Base-by-base conservation (phyloP, 495 filamentous ascomycete genomes). In the Penicillium odoratum region DNA sequence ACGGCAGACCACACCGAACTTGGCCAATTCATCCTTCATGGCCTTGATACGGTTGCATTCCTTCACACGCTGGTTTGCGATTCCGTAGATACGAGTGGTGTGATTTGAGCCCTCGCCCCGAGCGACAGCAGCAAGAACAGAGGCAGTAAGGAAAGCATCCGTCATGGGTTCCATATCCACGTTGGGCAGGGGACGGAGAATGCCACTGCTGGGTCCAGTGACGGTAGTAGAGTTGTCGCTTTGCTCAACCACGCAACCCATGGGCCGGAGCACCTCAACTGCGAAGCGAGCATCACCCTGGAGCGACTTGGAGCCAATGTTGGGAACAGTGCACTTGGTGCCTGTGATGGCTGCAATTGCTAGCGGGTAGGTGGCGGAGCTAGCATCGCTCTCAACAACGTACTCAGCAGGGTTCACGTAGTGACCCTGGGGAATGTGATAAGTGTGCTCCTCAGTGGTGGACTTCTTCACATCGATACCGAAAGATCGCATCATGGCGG, bases 151-250 rank as follows among this genome's bases (percentile, higher is more conserved):
- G 82, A 99, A 99, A 51, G 94, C 94, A 77, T 99, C 94, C 0
- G 94, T 99, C 94, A 99, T 99, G 15, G 92, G 90, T 67, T 97
- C 94, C 94, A 99, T 99, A 66, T 99, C 92, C 28, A 98, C 85
- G 48, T 93, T 83, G 3, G 85, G 79, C 9, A 91, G 72, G 0
- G 86, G 81, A 59, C 85, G 86, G 43, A 99, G 74, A 5, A 80
- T 73, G 25, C 92, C 93, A 54, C 76, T 75, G 15, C 82, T 73
- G n/a, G 93, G 93, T 3, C 94, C 94, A 43, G 85, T 94, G 13
- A 99, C 95, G 3, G 93, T 98, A 11, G 94, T 99, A 1, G 92
- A 96, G 33, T 76, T 82, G 38, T 85, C 86, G 3, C 88, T 90
- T 74, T 98, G 94, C 61, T 89, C 79, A 21, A 99, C 95, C 4